phyloP scores from a whole-genome alignment of 2,329 filamentous ascomycete genomes.

The Aspergillus floridensis region DNA sequence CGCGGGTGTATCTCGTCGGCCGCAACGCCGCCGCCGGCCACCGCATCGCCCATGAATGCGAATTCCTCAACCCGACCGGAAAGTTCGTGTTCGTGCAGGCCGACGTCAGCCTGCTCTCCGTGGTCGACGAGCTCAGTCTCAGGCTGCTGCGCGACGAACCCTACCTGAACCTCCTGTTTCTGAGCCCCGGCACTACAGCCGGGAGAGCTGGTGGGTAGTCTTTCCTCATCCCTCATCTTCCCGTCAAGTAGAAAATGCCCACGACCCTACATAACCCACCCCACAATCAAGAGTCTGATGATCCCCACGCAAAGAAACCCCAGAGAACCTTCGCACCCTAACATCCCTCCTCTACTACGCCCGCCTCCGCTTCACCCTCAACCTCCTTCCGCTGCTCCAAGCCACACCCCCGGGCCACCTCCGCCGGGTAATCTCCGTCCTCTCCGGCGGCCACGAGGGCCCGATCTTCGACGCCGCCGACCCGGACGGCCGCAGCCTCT shows the following conservation, averaged over 20 bases:
- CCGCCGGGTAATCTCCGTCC: slow-evolving; percentile 2
- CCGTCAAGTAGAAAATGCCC: too few relatives aligned
- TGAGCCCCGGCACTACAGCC: neutral
- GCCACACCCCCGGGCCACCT: slow-evolving; percentile 2
- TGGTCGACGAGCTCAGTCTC: slow-evolving; percentile 1
- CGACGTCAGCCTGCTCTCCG: slow-evolving; percentile 1
- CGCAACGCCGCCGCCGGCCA: slow-evolving; percentile 38
- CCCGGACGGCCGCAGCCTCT: neutral
- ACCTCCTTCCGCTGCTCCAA: slow-evolving; percentile 57
- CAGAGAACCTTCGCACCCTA: slow-evolving; percentile 55
- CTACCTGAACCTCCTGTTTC: slow-evolving; percentile 1
- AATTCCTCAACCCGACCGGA: slow-evolving; percentile 40
- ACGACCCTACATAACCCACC: too few relatives aligned
- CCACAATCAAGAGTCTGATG: too few relatives aligned
- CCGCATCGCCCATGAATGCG: slow-evolving; percentile 45
- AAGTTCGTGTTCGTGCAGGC: slow-evolving; percentile 10
- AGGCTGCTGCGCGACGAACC: slow-evolving; percentile 35
- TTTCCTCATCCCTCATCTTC: too few relatives aligned
- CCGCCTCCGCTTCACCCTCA: slow-evolving; percentile 55
- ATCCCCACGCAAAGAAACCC: slow-evolving; percentile 30
- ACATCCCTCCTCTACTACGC: slow-evolving; percentile 56
- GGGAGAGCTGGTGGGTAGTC: neutral
- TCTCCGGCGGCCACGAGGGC: neutral
- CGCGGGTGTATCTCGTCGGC: slow-evolving; percentile 50
- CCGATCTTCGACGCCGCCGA: slow-evolving; percentile 1